phyloP scores from a whole-genome alignment of 2,329 filamentous ascomycete genomes.

The Myriangium duriaei region DNA sequence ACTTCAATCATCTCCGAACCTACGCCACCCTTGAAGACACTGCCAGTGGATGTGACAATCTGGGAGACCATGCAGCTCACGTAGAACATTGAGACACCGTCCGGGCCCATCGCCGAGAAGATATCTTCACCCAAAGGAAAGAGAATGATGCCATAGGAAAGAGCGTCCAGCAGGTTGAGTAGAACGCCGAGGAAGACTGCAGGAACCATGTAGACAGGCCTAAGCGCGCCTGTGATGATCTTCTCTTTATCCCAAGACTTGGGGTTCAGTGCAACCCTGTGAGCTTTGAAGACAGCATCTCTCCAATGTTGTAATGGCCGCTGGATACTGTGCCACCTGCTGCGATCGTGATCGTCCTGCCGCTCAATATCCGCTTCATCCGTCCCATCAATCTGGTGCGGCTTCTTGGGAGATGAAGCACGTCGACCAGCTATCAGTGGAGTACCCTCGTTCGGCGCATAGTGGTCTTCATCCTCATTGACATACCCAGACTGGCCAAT shows the following conservation, averaged over 20 bases:
- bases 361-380: slow-evolving; percentile 17
- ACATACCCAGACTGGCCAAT: slow-evolving; percentile 13
- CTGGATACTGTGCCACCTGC: slow-evolving; percentile 19
- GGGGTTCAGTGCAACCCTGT: slow-evolving; percentile 40
- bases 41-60: slow-evolving; percentile 76
- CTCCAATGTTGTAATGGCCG: slow-evolving; percentile 19
- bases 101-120: slow-evolving; percentile 75
- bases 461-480: slow-evolving; percentile 14
- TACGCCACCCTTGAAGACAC: slow-evolving; percentile 79
- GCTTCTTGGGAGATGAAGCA: slow-evolving; percentile 15
- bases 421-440: slow-evolving; percentile 26
- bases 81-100: slow-evolving; percentile 97
- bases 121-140: slow-evolving; percentile 82
- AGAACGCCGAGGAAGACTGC: slow-evolving; percentile 80
- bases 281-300: slow-evolving; percentile 10
- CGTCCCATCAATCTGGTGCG: slow-evolving; percentile 2
- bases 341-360: slow-evolving; percentile 11
- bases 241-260: slow-evolving; percentile 58
- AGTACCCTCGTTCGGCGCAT: slow-evolving; percentile 16
- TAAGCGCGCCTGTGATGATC: slow-evolving; percentile 53
- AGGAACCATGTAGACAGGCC: slow-evolving; percentile 61
- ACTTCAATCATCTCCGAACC: slow-evolving; percentile 98
- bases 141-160: slow-evolving; percentile 81
- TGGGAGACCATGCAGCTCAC: slow-evolving; percentile 94
- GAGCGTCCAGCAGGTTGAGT: slow-evolving; percentile 83